A percentile compares a stretch with the other conserved stretches of the same genome.
These are phyloP conservation scores for Xylaria grammica DNA, from an alignment of 495 filamentous ascomycete genomes.

Conservation along the genomic window DNA sequence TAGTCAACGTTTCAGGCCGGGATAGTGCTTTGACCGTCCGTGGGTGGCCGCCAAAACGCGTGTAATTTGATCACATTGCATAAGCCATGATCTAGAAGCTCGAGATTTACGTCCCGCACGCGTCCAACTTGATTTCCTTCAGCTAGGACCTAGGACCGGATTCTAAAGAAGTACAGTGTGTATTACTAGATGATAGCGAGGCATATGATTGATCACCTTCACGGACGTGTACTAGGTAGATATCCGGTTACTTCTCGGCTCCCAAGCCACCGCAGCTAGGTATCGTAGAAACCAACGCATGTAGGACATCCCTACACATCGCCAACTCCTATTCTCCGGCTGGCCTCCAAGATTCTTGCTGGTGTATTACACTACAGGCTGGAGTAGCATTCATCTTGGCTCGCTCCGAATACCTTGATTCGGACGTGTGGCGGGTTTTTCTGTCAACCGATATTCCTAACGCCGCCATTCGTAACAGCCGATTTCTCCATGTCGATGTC, in stretches of 20 bases:
- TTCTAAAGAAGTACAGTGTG: no score
- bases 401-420: not conserved
- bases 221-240: not conserved
- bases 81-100: conserved; percentile 1
- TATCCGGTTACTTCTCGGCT: not conserved
- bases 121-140: no score
- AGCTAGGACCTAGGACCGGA: no score
- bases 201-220: not conserved
- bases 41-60: not conserved
- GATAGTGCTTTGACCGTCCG: not conserved
- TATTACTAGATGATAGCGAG: not conserved
- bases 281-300: not conserved
- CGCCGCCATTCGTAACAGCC: not conserved
- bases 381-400: not conserved
- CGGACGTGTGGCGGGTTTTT: no score
- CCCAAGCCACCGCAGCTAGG: not conserved
- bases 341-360: not conserved
- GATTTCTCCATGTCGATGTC: not conserved
- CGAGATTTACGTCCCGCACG: not conserved
- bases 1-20: not conserved
- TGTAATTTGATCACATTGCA: conserved; percentile 6
- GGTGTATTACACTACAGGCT: not conserved
- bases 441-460: not conserved
- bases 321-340: not conserved
- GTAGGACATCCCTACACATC: not conserved